Conservation (phyloP, 2,329 filamentous ascomycete species). For the Xylariaceae sp. region DNA sequence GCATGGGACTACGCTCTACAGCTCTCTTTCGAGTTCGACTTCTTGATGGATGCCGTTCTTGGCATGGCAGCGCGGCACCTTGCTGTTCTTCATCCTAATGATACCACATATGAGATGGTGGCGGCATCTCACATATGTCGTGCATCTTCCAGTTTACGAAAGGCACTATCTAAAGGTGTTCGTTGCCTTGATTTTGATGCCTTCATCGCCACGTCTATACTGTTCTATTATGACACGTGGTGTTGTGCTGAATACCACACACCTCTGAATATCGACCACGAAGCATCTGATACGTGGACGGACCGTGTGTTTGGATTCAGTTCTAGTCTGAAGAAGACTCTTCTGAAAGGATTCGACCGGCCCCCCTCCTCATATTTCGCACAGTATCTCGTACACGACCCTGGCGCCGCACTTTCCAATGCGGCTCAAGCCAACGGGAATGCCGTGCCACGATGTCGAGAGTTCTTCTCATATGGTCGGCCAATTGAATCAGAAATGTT, state of each 20-base stretch:
- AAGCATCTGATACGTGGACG: conserved; percentile 4
- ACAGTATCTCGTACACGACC: conserved; percentile 1
- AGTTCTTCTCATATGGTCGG: conserved; percentile 12
- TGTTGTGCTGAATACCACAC: conserved; percentile 14
- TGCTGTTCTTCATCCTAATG: conserved; percentile 12
- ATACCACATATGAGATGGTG: conserved; percentile 5
- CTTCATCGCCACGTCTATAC: conserved; percentile 22
- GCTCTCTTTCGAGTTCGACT: conserved; percentile 24
- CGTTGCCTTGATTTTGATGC: conserved; percentile 17
- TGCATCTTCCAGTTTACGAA: conserved; percentile 17
- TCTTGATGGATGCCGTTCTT: conserved; percentile 22
- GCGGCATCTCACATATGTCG: conserved; percentile 18
- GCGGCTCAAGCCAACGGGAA: neutral
- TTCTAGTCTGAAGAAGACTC: conserved; percentile 21
- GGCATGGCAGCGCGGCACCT: conserved; percentile 24
- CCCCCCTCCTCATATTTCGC: conserved; percentile 5
- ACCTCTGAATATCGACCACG: neutral
- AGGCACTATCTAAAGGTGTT: conserved; percentile 10
- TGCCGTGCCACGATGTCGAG: conserved; percentile 5
- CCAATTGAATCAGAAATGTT: conserved; percentile 6
- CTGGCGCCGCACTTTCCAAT: neutral
- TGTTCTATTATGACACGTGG: conserved; percentile 26
- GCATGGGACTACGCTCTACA: conserved; percentile 19
- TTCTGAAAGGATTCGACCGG: conserved; percentile 13
- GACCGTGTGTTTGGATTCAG: conserved; percentile 24